Percentiles rank a stretch among this genome's conserved stretches.
Evolutionary conservation across 805 yeast species (phyloP).

Genomic region (Clavispora vitiphila): DNA sequence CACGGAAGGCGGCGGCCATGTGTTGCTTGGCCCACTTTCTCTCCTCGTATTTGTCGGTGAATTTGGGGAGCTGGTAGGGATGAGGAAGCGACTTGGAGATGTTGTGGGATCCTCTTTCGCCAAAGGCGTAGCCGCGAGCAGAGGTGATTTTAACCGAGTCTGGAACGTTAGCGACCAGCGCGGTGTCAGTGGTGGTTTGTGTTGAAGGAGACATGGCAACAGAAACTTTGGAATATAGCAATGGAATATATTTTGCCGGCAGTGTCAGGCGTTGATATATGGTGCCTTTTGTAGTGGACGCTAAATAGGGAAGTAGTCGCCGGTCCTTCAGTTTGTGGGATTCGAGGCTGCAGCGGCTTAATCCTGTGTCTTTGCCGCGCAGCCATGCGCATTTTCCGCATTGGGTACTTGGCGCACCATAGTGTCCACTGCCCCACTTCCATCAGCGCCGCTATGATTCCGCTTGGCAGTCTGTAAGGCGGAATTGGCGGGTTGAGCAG

Average conservation of each 20-base stretch:
- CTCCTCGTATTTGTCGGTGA: constrained; percentile 44
- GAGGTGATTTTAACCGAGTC: not conserved
- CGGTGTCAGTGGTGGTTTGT: not conserved
- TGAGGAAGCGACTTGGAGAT: constrained; percentile 50
- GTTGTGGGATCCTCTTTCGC: constrained; percentile 54
- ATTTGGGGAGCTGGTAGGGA: constrained; percentile 49
- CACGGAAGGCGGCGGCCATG: constrained; percentile 81
- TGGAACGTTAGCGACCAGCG: not conserved
- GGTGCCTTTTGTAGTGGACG: too few relatives aligned
- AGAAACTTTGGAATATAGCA: too few relatives aligned
- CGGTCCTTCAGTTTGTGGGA: too few relatives aligned
- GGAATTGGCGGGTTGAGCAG: too few relatives aligned
- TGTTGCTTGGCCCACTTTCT: constrained; percentile 60
- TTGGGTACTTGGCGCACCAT: not conserved
- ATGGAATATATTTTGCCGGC: too few relatives aligned
- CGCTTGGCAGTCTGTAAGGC: too few relatives aligned
- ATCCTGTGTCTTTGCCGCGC: too few relatives aligned
- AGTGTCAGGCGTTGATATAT: too few relatives aligned
- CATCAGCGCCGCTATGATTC: too few relatives aligned
- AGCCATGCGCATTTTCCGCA: not conserved
- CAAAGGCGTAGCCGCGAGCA: constrained; percentile 31
- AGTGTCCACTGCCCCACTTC: too few relatives aligned
- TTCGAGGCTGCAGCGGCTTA: too few relatives aligned
- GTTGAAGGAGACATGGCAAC: not conserved
- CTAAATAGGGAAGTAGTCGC: not conserved